Conservation (phyloP, 495 filamentous ascomycete species). For the Xylaria cubensis region DNA sequence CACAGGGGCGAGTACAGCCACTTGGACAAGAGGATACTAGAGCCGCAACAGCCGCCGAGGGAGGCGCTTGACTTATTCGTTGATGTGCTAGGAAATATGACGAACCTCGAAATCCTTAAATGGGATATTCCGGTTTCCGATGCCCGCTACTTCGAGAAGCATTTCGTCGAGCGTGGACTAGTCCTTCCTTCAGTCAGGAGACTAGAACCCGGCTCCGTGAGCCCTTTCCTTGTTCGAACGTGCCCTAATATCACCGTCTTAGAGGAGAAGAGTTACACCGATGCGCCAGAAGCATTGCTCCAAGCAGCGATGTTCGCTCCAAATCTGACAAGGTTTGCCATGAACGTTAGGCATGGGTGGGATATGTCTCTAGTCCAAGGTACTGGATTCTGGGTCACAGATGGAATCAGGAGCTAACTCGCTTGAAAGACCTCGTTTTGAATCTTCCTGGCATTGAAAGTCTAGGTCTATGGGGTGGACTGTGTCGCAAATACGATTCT, state of each 20-base stretch:
- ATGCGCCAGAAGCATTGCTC: neutral
- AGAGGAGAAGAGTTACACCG: neutral
- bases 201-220: neutral
- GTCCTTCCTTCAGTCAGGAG: constrained; percentile 12
- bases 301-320: constrained; percentile 12
- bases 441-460: constrained; percentile 1
- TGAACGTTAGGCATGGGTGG: neutral
- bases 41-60: neutral
- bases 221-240: constrained; percentile 1
- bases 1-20: neutral
- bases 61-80: constrained; percentile 9
- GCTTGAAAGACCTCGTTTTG: constrained; percentile 2
- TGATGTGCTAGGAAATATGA: constrained; percentile 22
- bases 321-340: neutral
- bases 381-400: neutral
- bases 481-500: neutral
- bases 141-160: constrained; percentile 2
- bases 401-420: neutral
- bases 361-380: neutral
- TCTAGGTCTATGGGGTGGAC: neutral
- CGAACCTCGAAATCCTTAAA: constrained; percentile 10
- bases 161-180: neutral
- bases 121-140: neutral
- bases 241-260: constrained; percentile 11
- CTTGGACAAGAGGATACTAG: neutral